phyloP scores from a whole-genome alignment of 148 eudicot species.

The Cornus florida region DNA sequence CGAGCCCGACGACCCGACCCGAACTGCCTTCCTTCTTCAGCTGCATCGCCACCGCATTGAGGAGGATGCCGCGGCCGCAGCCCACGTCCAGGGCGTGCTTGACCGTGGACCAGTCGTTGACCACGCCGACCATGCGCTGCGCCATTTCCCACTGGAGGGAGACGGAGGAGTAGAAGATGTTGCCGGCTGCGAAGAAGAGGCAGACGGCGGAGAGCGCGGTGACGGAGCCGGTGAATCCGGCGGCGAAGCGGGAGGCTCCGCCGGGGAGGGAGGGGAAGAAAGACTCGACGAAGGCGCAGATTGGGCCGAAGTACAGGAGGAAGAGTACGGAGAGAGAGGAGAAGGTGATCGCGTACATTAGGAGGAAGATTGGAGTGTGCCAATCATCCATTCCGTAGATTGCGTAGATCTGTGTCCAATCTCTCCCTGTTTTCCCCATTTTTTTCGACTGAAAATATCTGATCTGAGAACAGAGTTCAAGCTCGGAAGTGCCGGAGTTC shows the following conservation, averaged over 20 bases:
- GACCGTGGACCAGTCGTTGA: constrained; percentile 80
- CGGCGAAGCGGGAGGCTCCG: constrained; percentile 54
- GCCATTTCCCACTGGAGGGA: constrained; percentile 84
- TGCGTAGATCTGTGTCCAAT: constrained; percentile 92
- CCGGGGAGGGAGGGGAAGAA: constrained; percentile 38
- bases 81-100: constrained; percentile 85
- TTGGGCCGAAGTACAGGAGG: constrained; percentile 46
- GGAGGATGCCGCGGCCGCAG: constrained; percentile 83
- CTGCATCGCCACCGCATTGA: constrained; percentile 84
- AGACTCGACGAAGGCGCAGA: constrained; percentile 32
- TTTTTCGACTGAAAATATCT: constrained; percentile 4
- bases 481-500: not conserved
- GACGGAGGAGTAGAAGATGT: constrained; percentile 80
- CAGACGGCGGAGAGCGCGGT: constrained; percentile 74
- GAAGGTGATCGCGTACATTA: constrained; percentile 54
- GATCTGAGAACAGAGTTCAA: not conserved
- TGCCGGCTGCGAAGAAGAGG: constrained; percentile 66
- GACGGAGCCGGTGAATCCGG: constrained; percentile 76
- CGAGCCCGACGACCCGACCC: constrained; percentile 87
- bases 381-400: constrained; percentile 88
- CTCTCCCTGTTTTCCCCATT: constrained; percentile 71
- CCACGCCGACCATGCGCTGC: constrained; percentile 64
- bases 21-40: constrained; percentile 81
- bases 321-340: constrained; percentile 49
- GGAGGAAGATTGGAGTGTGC: constrained; percentile 67